Evolutionary conservation across 106 monocot genomes (phyloP).

Genomic region (Dendrobium officinale): DNA sequence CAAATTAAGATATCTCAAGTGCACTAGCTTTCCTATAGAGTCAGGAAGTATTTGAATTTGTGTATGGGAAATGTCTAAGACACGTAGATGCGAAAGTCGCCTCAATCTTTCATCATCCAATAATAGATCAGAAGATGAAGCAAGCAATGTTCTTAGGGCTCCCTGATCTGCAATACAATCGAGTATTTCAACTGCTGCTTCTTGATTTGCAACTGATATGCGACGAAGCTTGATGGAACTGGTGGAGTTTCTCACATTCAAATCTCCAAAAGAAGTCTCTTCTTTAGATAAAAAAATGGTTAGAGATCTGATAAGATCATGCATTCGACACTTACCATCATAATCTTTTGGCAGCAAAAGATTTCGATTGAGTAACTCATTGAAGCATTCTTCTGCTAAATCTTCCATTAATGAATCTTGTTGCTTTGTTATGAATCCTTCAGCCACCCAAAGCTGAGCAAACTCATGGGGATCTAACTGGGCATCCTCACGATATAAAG

Average conservation of each 20-base stretch:
- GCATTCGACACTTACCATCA: neutral
- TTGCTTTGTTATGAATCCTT: neutral
- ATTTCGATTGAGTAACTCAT: neutral
- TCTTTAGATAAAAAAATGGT: too few species aligned
- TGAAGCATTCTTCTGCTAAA: too few species aligned
- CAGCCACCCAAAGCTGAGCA: slow-evolving; percentile 2
- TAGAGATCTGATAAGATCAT: neutral
- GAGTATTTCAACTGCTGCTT: too few species aligned
- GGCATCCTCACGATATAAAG: slow-evolving; percentile 12
- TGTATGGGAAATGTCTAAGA: slow-evolving; percentile 14
- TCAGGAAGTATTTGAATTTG: slow-evolving; percentile 11
- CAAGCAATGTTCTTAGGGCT: too few species aligned
- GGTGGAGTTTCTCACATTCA: too few species aligned
- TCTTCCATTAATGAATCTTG: too few species aligned
- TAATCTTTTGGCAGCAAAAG: neutral
- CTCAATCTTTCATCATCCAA: too few species aligned
- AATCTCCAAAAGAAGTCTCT: too few species aligned
- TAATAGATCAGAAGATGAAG: too few species aligned
- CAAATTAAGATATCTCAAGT: slow-evolving; percentile 25
- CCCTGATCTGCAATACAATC: too few species aligned
- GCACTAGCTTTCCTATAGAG: slow-evolving; percentile 23
- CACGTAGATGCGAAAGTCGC: slow-evolving; percentile 5
- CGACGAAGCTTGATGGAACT: too few species aligned
- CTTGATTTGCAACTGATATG: too few species aligned
- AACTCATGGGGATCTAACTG: neutral